These are phyloP conservation scores for Kodamaea fukazawae DNA, from an alignment of 805 yeast genomes.

Conservation along the genomic window DNA sequence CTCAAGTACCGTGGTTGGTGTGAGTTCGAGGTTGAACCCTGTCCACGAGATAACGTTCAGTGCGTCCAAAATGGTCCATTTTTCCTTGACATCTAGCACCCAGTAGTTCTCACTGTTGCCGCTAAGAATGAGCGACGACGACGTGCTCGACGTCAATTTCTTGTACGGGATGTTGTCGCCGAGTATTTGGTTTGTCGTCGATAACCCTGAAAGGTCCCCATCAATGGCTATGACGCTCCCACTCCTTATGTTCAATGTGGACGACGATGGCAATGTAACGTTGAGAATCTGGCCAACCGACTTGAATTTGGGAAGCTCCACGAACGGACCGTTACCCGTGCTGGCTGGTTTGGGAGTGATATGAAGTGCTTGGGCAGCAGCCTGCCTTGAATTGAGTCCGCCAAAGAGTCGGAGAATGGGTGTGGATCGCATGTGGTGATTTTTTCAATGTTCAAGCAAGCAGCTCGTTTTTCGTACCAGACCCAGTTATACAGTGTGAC, in stretches of 20 bases:
- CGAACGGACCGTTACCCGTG: slow-evolving; percentile 47
- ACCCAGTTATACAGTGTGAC: too few species aligned
- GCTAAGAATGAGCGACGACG: slow-evolving; percentile 36
- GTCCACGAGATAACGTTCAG: slow-evolving; percentile 47
- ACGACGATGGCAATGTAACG: slow-evolving; percentile 43
- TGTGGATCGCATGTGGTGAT: too few species aligned
- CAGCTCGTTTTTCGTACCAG: too few species aligned
- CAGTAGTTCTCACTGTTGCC: slow-evolving; percentile 34
- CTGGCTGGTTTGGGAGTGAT: slow-evolving; percentile 27
- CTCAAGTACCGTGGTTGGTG: slow-evolving; percentile 14
- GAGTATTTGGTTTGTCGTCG: slow-evolving; percentile 13
- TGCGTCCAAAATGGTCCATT: slow-evolving; percentile 42
- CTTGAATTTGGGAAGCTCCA: slow-evolving; percentile 41
- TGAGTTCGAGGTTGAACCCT: slow-evolving; percentile 34
- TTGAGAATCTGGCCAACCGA: slow-evolving; percentile 45
- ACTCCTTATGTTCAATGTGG: slow-evolving; percentile 34
- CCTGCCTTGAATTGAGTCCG: too few species aligned
- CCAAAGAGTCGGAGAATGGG: too few species aligned
- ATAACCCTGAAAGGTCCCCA: slow-evolving; percentile 35
- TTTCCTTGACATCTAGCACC: slow-evolving; percentile 31
- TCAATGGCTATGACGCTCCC: slow-evolving; percentile 44
- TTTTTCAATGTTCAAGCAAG: too few species aligned
- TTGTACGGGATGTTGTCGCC: slow-evolving; percentile 22
- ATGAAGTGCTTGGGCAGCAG: neutral
- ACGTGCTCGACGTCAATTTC: slow-evolving; percentile 27